Evolutionary conservation across 805 yeast species (phyloP).

Genomic region (Blastobotrys terrestris): DNA sequence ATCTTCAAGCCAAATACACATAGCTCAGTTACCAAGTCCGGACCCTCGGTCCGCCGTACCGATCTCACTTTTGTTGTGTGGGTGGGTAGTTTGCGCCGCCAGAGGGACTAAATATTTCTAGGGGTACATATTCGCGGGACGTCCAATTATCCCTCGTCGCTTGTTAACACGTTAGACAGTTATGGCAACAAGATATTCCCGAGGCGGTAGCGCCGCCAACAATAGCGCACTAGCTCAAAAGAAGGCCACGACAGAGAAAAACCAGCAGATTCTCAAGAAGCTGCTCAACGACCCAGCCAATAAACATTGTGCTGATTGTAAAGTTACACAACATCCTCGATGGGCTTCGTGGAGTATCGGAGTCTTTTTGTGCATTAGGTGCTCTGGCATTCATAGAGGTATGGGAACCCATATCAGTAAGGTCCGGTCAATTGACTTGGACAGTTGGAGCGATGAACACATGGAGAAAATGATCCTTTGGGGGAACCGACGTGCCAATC

Average conservation of each 20-base stretch:
- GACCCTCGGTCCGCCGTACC: no score
- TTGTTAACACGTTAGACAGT: no score
- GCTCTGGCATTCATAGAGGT: constrained; percentile 93
- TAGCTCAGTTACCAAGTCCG: no score
- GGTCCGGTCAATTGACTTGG: constrained; percentile 90
- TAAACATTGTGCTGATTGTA: constrained; percentile 85
- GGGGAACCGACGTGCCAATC: constrained; percentile 79
- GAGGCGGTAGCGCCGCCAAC: constrained; percentile 5
- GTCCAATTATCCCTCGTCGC: no score
- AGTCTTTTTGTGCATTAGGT: constrained; percentile 77
- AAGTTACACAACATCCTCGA: constrained; percentile 81
- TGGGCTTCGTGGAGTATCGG: constrained; percentile 99
- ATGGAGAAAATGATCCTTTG: constrained; percentile 72
- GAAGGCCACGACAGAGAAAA: constrained; percentile 38
- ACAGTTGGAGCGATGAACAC: constrained; percentile 95
- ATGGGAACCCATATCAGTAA: constrained; percentile 94
- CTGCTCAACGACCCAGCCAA: constrained; percentile 74
- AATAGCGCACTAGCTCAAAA: constrained; percentile 18
- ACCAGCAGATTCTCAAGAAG: constrained; percentile 66
- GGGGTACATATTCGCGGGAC: no score
- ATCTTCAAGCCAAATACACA: no score
- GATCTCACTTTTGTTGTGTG: no score
- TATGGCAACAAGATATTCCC: constrained; percentile 8
- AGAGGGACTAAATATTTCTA: no score
- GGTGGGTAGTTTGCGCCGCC: no score